Percentiles rank a stretch among this genome's conserved stretches.
phyloP scores from a whole-genome alignment of 371 early-diverging fungal genomes.

The Dipsacomyces acuminosporus region DNA sequence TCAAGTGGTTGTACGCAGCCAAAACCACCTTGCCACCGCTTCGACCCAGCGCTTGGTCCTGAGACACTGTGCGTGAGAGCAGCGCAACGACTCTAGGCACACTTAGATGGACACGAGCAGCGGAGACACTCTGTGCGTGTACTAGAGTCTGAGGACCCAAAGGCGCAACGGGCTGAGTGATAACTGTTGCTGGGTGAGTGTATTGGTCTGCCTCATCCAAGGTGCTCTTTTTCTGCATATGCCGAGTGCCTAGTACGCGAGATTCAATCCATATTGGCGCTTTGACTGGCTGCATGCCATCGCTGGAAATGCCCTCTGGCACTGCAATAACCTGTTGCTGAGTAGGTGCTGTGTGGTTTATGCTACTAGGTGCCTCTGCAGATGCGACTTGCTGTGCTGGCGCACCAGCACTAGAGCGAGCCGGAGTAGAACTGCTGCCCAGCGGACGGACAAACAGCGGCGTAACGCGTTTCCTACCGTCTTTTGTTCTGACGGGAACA shows the following conservation, averaged over 20 bases:
- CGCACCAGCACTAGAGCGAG: not conserved
- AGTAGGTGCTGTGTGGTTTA: not conserved
- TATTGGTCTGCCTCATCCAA: too few species aligned
- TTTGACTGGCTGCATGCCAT: constrained; percentile 1
- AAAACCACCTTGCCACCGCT: not conserved
- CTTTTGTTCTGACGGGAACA: constrained; percentile 25
- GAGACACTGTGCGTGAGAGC: constrained; percentile 8
- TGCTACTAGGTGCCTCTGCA: too few species aligned
- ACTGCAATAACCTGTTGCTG: too few species aligned
- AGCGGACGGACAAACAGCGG: constrained; percentile 43
- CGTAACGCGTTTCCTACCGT: constrained; percentile 41
- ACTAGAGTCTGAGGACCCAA: constrained; percentile 30
- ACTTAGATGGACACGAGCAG: constrained; percentile 26
- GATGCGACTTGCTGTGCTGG: too few species aligned
- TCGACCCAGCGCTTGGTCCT: too few species aligned
- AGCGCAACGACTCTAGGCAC: constrained; percentile 29
- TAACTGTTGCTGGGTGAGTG: not conserved
- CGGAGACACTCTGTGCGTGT: constrained; percentile 30
- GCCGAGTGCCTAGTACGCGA: constrained; percentile 23
- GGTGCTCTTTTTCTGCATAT: not conserved
- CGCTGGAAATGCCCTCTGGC: not conserved
- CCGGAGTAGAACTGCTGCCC: constrained; percentile 4
- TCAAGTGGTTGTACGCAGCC: constrained; percentile 10
- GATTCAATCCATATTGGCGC: constrained; percentile 30
- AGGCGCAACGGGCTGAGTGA: not conserved